Evolutionary conservation across 331 rosid genomes (phyloP).

Genomic region (Acacia pycnantha): DNA sequence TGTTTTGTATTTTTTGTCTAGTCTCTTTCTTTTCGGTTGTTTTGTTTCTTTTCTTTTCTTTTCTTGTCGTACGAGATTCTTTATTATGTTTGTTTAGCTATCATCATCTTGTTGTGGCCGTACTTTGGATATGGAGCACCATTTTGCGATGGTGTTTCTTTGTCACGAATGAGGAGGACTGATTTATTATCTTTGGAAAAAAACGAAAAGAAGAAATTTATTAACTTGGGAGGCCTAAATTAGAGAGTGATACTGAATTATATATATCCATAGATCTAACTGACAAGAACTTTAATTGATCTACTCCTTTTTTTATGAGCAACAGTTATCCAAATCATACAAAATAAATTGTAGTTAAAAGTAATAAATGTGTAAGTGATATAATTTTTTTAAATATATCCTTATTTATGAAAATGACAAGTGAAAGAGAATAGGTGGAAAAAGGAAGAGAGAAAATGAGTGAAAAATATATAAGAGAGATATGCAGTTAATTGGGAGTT

Average conservation of each 20-base stretch:
- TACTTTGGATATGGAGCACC: not conserved
- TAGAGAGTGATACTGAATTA: not conserved
- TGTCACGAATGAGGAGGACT: not conserved
- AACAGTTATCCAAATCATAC: too few species aligned
- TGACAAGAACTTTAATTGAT: not conserved
- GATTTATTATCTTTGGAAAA: not conserved
- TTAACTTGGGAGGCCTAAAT: not conserved
- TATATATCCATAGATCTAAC: too few species aligned
- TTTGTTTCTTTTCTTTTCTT: not conserved
- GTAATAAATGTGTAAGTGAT: too few species aligned
- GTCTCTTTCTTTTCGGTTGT: not conserved
- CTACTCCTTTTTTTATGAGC: too few species aligned
- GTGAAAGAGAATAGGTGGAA: too few species aligned
- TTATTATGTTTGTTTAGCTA: not conserved
- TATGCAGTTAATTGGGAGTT: too few species aligned
- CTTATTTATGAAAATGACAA: too few species aligned
- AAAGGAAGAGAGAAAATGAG: too few species aligned
- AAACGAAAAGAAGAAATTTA: not conserved
- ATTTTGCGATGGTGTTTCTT: not conserved
- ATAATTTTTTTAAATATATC: too few species aligned
- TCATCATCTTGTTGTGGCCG: not conserved
- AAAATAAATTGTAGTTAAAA: too few species aligned
- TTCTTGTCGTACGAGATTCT: not conserved
- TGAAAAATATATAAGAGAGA: too few species aligned
- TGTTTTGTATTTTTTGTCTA: not conserved